Conservation (phyloP, 495 filamentous ascomycete species). For the Annulohypoxylon nitens region DNA sequence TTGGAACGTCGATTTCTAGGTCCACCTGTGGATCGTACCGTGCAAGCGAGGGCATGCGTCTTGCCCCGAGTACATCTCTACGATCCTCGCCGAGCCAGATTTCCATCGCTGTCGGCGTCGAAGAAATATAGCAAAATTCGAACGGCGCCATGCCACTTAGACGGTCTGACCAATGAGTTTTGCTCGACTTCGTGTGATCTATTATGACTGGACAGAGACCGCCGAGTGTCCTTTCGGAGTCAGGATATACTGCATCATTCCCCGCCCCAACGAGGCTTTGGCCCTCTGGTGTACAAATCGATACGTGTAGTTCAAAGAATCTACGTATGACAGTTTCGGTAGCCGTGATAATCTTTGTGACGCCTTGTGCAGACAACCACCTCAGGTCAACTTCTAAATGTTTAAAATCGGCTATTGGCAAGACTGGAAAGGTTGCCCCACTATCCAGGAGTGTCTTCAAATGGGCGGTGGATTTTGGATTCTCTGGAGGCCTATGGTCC, state of each 20-base stretch:
- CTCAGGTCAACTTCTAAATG: constrained; percentile 50
- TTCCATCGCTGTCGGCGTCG: constrained; percentile 52
- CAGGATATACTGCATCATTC: constrained; percentile 44
- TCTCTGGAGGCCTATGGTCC: background rate
- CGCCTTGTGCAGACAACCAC: constrained; percentile 57
- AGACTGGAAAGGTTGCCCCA: constrained; percentile 59
- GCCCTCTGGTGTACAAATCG: constrained; percentile 46
- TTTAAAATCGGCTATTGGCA: constrained; percentile 54
- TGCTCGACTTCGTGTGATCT: background rate
- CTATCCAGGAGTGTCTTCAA: constrained; percentile 58
- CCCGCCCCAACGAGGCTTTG: constrained; percentile 37
- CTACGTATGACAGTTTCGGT: constrained; percentile 25
- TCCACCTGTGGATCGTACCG: constrained; percentile 37
- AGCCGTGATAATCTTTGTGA: constrained; percentile 43
- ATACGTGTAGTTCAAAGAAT: constrained; percentile 60
- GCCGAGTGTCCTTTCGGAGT: constrained; percentile 37
- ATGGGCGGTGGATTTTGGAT: constrained; percentile 20
- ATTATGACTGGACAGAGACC: constrained; percentile 44
- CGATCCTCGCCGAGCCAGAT: constrained; percentile 60
- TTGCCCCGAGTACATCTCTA: constrained; percentile 59
- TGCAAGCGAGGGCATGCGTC: constrained; percentile 56
- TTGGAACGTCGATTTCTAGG: constrained; percentile 20
- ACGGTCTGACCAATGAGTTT: constrained; percentile 39
- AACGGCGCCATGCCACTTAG: constrained; percentile 61
- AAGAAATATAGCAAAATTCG: constrained; percentile 57